Conservation (phyloP, 768 basidiomycete species). For the Lepiota venenata region DNA sequence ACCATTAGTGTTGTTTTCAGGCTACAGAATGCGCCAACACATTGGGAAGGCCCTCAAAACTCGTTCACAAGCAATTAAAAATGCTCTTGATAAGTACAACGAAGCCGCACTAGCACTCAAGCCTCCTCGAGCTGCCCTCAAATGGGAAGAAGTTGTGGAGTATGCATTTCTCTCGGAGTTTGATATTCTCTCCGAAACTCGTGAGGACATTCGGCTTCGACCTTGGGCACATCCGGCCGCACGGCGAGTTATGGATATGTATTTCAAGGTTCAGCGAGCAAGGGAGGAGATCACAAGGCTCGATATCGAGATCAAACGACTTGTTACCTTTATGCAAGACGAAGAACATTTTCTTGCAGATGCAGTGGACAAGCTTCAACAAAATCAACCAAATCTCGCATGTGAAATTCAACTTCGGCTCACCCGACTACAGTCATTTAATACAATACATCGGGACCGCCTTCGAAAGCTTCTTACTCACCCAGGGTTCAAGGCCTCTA, state of each 20-base stretch:
- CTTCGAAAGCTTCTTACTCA: too few relatives aligned
- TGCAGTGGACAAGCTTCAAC: too few relatives aligned
- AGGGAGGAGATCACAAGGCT: conserved; percentile 14
- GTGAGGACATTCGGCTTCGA: too few relatives aligned
- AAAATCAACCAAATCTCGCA: too few relatives aligned
- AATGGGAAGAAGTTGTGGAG: conserved; percentile 6
- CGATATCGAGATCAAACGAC: conserved; percentile 14
- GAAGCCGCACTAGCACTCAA: neutral
- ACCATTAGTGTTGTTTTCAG: too few relatives aligned
- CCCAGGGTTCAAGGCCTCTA: too few relatives aligned
- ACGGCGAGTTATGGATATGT: conserved; percentile 16
- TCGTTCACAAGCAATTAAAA: conserved; percentile 4
- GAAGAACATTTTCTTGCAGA: conserved; percentile 7
- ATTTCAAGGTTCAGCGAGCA: conserved; percentile 16
- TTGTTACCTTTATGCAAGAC: conserved; percentile 13
- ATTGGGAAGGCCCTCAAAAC: conserved; percentile 1
- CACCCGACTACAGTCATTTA: too few relatives aligned
- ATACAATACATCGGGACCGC: too few relatives aligned
- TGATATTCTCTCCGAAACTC: too few relatives aligned
- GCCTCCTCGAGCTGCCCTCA: neutral
- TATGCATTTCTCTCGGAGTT: too few relatives aligned
- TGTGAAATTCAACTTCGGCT: too few relatives aligned
- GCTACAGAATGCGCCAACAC: neutral
- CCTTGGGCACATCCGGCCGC: conserved; percentile 16
- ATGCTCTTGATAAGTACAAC: conserved; percentile 4